phyloP scores from a whole-genome alignment of 768 basidiomycete genomes.

The Lyophyllum semitale region DNA sequence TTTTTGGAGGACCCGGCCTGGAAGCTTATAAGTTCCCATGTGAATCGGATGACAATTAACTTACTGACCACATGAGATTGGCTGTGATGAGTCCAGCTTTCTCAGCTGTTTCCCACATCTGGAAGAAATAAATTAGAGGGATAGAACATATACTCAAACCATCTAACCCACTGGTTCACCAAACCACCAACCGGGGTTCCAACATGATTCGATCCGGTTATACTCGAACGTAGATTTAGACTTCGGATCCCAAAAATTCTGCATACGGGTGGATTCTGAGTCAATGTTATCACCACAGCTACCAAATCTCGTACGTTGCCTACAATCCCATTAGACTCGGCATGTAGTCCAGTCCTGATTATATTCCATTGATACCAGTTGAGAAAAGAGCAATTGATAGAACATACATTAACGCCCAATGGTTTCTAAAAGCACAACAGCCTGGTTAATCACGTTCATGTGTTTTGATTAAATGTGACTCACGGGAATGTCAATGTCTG shows the following conservation, averaged over 20 bases:
- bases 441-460: background rate
- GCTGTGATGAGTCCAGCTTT: slow-evolving; percentile 75
- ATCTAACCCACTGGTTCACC: slow-evolving; percentile 73
- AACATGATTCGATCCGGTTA: slow-evolving; percentile 58
- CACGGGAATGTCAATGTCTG: slow-evolving; percentile 85
- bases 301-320: slow-evolving; percentile 61
- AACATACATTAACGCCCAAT: slow-evolving; percentile 82
- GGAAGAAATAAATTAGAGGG: slow-evolving; percentile 1
- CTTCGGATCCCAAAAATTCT: slow-evolving; percentile 89
- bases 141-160: background rate
- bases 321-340: slow-evolving; percentile 89
- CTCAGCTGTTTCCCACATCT: slow-evolving; percentile 92
- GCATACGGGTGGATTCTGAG: background rate
- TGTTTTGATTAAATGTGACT: slow-evolving; percentile 31
- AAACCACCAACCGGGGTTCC: slow-evolving; percentile 80
- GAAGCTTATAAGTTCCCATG: background rate
- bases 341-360: slow-evolving; percentile 84
- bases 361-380: slow-evolving; percentile 3
- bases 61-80: slow-evolving; percentile 87
- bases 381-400: background rate
- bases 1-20: slow-evolving; percentile 85
- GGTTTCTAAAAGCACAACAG: slow-evolving; percentile 56
- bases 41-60: background rate
- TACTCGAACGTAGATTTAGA: slow-evolving; percentile 70
- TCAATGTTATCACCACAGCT: background rate